Evolutionary conservation across 2,329 filamentous ascomycete species (phyloP).

Genomic region (Verticillium tricorpus): DNA sequence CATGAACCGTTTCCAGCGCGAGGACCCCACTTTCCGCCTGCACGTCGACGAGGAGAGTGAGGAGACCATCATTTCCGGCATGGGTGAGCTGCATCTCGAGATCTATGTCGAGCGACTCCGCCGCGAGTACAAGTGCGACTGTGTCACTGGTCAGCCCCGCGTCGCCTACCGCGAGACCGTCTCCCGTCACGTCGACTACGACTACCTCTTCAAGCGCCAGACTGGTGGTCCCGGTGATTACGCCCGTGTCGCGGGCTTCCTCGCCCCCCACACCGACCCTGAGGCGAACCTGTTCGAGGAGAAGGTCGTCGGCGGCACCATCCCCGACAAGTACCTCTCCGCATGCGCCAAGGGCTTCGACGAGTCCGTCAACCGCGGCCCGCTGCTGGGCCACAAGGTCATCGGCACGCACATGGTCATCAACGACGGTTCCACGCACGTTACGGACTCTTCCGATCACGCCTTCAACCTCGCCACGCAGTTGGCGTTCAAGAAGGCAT

Average conservation of each 20-base stretch:
- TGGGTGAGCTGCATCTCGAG: slow-evolving; percentile 95
- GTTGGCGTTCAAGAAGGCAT: slow-evolving; percentile 94
- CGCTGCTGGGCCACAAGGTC: slow-evolving; percentile 87
- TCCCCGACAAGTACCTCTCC: slow-evolving; percentile 91
- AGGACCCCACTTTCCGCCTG: slow-evolving; percentile 96
- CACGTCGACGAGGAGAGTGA: slow-evolving; percentile 88
- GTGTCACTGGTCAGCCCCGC: slow-evolving; percentile 91
- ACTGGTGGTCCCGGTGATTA: slow-evolving; percentile 94
- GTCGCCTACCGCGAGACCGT: slow-evolving; percentile 97
- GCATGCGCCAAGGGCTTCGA: slow-evolving; percentile 96
- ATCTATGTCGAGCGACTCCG: slow-evolving; percentile 97
- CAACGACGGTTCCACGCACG: slow-evolving; percentile 94
- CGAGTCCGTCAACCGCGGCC: slow-evolving; percentile 75
- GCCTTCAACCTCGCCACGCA: slow-evolving; percentile 93
- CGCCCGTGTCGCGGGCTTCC: slow-evolving; percentile 83
- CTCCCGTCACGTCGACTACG: slow-evolving; percentile 73
- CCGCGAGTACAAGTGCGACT: slow-evolving; percentile 95
- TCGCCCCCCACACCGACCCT: slow-evolving; percentile 76
- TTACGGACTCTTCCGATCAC: slow-evolving; percentile 96
- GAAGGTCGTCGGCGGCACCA: slow-evolving; percentile 81
- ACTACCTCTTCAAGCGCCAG: slow-evolving; percentile 93
- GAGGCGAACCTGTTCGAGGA: slow-evolving; percentile 80
- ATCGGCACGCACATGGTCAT: slow-evolving; percentile 87
- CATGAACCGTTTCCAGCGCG: slow-evolving; percentile 97
- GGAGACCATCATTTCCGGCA: slow-evolving; percentile 96